Evolutionary conservation across 1,284 basidiomycete species (phyloP).

Genomic region (Porogramme epimiltina): DNA sequence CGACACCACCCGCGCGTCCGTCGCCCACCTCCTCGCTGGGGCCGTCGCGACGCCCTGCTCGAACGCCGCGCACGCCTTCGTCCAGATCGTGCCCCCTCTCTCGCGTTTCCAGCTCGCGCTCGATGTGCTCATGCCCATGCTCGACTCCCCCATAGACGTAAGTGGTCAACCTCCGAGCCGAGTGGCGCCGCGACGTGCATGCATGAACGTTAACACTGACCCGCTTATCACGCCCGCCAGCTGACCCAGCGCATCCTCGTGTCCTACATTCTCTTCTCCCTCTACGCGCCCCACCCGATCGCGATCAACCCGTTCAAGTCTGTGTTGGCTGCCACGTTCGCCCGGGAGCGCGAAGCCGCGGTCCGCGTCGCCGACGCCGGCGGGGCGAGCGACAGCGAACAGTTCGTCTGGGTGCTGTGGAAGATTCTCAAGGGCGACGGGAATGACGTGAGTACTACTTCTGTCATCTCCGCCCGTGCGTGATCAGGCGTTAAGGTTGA

Average conservation of each 20-base stretch:
- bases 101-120: slow-evolving; percentile 77
- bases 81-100: slow-evolving; percentile 68
- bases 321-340: slow-evolving; percentile 62
- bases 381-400: slow-evolving; percentile 64
- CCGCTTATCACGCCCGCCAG: slow-evolving; percentile 36
- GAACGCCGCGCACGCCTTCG: slow-evolving; percentile 70
- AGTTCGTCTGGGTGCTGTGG: slow-evolving; percentile 81
- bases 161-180: slow-evolving; percentile 16
- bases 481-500: not conserved
- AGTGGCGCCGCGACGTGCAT: too few species aligned
- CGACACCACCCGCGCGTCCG: slow-evolving; percentile 47
- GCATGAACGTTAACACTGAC: slow-evolving; percentile 4
- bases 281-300: slow-evolving; percentile 76
- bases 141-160: slow-evolving; percentile 47
- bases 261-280: slow-evolving; percentile 72
- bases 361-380: slow-evolving; percentile 50
- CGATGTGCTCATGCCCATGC: slow-evolving; percentile 71
- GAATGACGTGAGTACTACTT: slow-evolving; percentile 58
- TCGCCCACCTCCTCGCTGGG: slow-evolving; percentile 62
- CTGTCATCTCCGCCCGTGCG: not conserved
- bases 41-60: slow-evolving; percentile 72
- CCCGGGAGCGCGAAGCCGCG: slow-evolving; percentile 64
- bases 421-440: slow-evolving; percentile 80
- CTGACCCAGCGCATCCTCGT: slow-evolving; percentile 72
- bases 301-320: slow-evolving; percentile 77